phyloP scores from a whole-genome alignment of 495 filamentous ascomycete species.

The Cercophora scortea region DNA sequence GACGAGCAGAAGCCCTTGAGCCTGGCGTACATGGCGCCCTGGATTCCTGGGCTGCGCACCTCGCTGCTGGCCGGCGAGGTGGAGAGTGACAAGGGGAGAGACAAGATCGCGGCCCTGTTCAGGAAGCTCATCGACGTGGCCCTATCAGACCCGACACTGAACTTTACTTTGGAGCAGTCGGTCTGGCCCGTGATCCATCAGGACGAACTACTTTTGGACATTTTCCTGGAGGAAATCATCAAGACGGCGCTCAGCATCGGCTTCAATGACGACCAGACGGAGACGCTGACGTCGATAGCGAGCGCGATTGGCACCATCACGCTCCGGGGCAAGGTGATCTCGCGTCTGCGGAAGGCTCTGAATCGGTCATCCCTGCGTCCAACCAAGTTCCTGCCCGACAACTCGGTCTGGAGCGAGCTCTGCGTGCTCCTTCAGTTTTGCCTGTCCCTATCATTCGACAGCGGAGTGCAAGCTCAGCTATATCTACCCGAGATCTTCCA shows the following conservation, averaged over 20 bases:
- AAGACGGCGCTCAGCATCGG: slow-evolving; percentile 51
- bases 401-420: slow-evolving; percentile 56
- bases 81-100: slow-evolving; percentile 53
- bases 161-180: slow-evolving; percentile 49
- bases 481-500: slow-evolving; percentile 61
- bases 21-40: slow-evolving; percentile 59
- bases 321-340: slow-evolving; percentile 52
- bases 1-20: slow-evolving; percentile 55
- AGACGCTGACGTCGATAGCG: slow-evolving; percentile 52
- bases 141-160: slow-evolving; percentile 47
- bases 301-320: slow-evolving; percentile 53
- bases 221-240: slow-evolving; percentile 55
- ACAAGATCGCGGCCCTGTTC: slow-evolving; percentile 52
- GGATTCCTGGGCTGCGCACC: slow-evolving; percentile 50
- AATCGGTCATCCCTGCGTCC: slow-evolving; percentile 56
- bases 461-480: slow-evolving; percentile 53
- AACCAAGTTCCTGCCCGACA: slow-evolving; percentile 52
- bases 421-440: slow-evolving; percentile 56
- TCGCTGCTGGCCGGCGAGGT: slow-evolving; percentile 46
- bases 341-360: slow-evolving; percentile 52
- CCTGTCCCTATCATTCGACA: slow-evolving; percentile 57
- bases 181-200: slow-evolving; percentile 54
- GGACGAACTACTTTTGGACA: slow-evolving; percentile 53
- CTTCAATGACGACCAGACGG: slow-evolving; percentile 48
- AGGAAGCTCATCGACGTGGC: slow-evolving; percentile 56